Evolutionary conservation across 2,329 filamentous ascomycete genomes (phyloP), one percentile per base, ranked within the genome.

Genomic region (Botrytis cinerea): DNA sequence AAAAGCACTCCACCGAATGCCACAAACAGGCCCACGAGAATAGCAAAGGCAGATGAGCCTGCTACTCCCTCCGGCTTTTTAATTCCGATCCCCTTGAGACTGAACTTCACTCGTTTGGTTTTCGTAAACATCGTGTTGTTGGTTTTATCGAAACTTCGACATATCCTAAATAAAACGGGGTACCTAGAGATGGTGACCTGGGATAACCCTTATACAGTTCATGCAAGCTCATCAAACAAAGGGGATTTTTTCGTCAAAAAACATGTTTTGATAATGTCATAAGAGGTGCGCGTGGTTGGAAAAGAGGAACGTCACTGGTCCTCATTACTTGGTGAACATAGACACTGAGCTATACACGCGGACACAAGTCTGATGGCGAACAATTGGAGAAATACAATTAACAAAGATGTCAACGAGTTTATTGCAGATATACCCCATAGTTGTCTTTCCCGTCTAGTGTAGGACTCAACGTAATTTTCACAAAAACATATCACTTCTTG

Each of bases 1-100:
- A 88, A 90, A 25, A 90, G 83, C 64, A 90, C 83, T 81, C 88
- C 88, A 71, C 88, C 88, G 78, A 89, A 90, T 73, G 88, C 87
- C 18, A 89, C 88, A 75, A 91, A 91, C 75, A 88, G 77, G 76
- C 88, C 89, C 74, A 91, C 86, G 74, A 82, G 79, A 75, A 90
- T 89, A 75, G 88, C 87, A 22, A 87, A 87, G 87, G 87, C 90
- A 79, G 88, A 81, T 77, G 86, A 87, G 78, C 90, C 90, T 46
- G 86, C 84, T 76, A 86, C 86, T 38, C 83, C 82, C 18, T 82
- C 78, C 22, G 88, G 87, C 80, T 86, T 87, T 76, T 81, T 82
- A 70, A 86, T 72, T 1, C 70, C 70, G 6, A 72, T 28, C 9
- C 46, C 32, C n/a, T n/a, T 48, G 4, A 67, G 64, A 51, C 22